Base-by-base conservation (phyloP, 257 asterid genomes). In the Salvia splendens region DNA sequence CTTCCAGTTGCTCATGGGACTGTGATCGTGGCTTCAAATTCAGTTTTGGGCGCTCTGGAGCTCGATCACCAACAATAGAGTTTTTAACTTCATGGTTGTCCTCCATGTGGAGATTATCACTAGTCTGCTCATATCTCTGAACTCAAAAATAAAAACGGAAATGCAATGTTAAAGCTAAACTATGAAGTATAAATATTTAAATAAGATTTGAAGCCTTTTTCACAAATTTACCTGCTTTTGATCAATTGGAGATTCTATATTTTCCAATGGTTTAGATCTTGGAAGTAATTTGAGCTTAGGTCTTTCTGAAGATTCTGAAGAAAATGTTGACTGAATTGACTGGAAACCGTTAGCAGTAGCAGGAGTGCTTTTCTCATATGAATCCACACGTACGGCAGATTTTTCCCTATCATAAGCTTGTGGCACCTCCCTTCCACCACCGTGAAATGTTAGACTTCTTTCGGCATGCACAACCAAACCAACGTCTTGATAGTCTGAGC, bases 241-340 rank as follows among this genome's bases (percentile, higher is more conserved):
- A 59, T 78, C 89, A 68, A 64, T 32, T 11, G 77, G 78, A 30
- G 76, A 62, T 61, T 81, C 92, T 48, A 73, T 61, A 70, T 24
- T 70, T 64, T 85, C 97, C 65, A 93, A 57, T 1, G 99, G 97
- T 74, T 86, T 93, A 76, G 99, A 90, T 82, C 97, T 85, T 8
- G 97, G 97, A 65, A 87, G 94, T 66, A 93, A 79, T 75, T 89
- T 93, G 78, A 93, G 75, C 68, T 93, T 93, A 50, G 92, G 96
- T 54, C 96, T 83, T 71, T 86, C 96, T 2, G 78, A 68, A 62
- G 85, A 53, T 79, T 86, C 97, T 42, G 83, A 72, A 56, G 86
- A 81, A 61, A 69, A 73, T 41, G 75, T 11, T 28, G 89, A 36
- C 73, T 67, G 85, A 55, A 69, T 38, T 0, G 70, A 67, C 64